Evolutionary conservation across 371 early-diverging fungal species (phyloP).

Genomic region (Coemansia sp.): DNA sequence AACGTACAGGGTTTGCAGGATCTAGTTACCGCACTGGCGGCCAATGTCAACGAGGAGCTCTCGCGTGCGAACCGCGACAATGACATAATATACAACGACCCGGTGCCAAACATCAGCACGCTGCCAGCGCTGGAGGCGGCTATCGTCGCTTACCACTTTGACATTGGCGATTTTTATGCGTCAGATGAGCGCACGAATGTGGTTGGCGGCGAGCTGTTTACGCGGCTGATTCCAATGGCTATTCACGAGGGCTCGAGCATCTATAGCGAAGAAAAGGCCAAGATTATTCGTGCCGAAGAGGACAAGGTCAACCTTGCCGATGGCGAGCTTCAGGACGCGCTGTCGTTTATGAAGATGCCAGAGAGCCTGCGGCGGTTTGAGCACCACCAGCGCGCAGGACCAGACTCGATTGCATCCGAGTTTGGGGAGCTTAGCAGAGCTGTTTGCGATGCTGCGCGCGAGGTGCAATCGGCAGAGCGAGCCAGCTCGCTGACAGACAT

Average conservation of each 20-base stretch:
- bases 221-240: slow-evolving; percentile 80
- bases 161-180: slow-evolving; percentile 43
- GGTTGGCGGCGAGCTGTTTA: slow-evolving; percentile 83
- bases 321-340: slow-evolving; percentile 78
- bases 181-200: slow-evolving; percentile 67
- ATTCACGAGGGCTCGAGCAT: slow-evolving; percentile 89
- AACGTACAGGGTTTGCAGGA: slow-evolving; percentile 45
- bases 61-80: slow-evolving; percentile 70
- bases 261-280: slow-evolving; percentile 94
- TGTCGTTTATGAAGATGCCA: slow-evolving; percentile 85
- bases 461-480: slow-evolving; percentile 55
- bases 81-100: slow-evolving; percentile 92
- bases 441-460: slow-evolving; percentile 62
- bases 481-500: slow-evolving; percentile 41
- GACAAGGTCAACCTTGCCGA: slow-evolving; percentile 79
- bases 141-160: slow-evolving; percentile 34
- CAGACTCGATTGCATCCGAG: slow-evolving; percentile 53
- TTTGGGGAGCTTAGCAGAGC: slow-evolving; percentile 62
- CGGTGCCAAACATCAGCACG: slow-evolving; percentile 76
- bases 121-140: slow-evolving; percentile 72
- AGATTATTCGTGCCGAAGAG: slow-evolving; percentile 75
- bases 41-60: slow-evolving; percentile 40
- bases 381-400: slow-evolving; percentile 34
- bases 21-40: slow-evolving; percentile 19
- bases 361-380: slow-evolving; percentile 71